phyloP scores from a whole-genome alignment of 2,329 filamentous ascomycete species.

The Pestalotiopsis sp. region DNA sequence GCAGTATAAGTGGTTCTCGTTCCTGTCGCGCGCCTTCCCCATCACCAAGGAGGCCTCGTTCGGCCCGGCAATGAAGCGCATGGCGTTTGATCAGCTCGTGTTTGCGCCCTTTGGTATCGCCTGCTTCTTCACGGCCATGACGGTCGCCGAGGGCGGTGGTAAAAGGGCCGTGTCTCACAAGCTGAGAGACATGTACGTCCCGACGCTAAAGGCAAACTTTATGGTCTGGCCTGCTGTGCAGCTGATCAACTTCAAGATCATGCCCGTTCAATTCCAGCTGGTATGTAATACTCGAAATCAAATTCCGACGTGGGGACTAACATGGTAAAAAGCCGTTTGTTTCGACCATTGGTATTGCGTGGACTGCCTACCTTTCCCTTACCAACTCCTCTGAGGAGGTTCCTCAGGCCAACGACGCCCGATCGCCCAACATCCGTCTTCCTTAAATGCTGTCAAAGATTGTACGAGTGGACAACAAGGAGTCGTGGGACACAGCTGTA shows the following conservation, averaged over 20 bases:
- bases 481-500: neutral
- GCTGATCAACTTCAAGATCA: conserved; percentile 92
- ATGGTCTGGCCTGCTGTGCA: conserved; percentile 95
- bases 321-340: conserved; percentile 76
- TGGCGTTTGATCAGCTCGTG: conserved; percentile 88
- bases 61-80: conserved; percentile 81
- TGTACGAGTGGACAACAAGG: no score
- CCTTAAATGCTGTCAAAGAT: conserved; percentile 1
- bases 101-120: conserved; percentile 89
- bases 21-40: conserved; percentile 81
- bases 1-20: conserved; percentile 95
- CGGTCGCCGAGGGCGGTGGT: conserved; percentile 88
- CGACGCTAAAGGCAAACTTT: conserved; percentile 94
- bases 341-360: conserved; percentile 92
- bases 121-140: conserved; percentile 96
- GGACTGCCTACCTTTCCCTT: conserved; percentile 95
- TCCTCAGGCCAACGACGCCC: conserved; percentile 29
- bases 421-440: conserved; percentile 40
- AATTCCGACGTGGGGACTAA: conserved; percentile 8
- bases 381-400: conserved; percentile 83
- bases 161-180: conserved; percentile 78
- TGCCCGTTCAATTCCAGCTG: conserved; percentile 95
- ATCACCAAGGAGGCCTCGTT: conserved; percentile 77
- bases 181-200: conserved; percentile 90
- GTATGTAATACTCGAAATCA: conserved; percentile 56